Conservation (phyloP, 2,329 filamentous ascomycete species). For the Fusarium incarnatum region DNA sequence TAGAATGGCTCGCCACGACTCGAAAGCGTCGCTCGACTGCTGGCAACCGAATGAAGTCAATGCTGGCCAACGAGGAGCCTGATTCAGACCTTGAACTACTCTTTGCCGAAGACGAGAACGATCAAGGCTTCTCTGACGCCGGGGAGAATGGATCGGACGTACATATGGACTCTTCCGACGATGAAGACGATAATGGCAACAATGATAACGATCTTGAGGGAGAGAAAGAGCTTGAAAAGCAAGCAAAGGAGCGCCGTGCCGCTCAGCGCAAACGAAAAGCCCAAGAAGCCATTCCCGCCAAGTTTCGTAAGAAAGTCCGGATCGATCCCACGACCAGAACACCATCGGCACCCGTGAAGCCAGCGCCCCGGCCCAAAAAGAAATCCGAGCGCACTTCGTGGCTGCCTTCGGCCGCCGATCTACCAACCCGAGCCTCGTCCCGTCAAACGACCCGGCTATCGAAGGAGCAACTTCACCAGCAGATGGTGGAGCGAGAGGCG, state of each 20-base stretch:
- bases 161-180: slow-evolving; percentile 86
- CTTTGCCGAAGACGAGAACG: slow-evolving; percentile 79
- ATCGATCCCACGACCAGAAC: slow-evolving; percentile 67
- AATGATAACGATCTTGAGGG: slow-evolving; percentile 79
- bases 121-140: slow-evolving; percentile 76
- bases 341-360: slow-evolving; percentile 53
- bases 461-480: slow-evolving; percentile 73
- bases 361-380: slow-evolving; percentile 66
- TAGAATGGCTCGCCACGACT: slow-evolving; percentile 79
- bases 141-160: slow-evolving; percentile 78
- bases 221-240: slow-evolving; percentile 85
- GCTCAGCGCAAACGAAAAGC: slow-evolving; percentile 83
- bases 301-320: slow-evolving; percentile 80
- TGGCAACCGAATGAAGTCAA: slow-evolving; percentile 83
- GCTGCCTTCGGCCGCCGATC: slow-evolving; percentile 65
- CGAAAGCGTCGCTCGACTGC: slow-evolving; percentile 83
- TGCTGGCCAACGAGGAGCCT: slow-evolving; percentile 79
- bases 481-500: slow-evolving; percentile 79
- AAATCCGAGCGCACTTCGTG: slow-evolving; percentile 70
- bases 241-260: slow-evolving; percentile 74
- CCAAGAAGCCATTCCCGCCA: slow-evolving; percentile 77
- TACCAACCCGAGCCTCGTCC: slow-evolving; percentile 69
- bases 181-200: slow-evolving; percentile 79
- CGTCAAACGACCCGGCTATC: slow-evolving; percentile 68
- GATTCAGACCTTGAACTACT: slow-evolving; percentile 77